A percentile compares a stretch with the other conserved stretches of the same genome.
phyloP scores from a whole-genome alignment of 345 rosid species.

The Aquilaria yunnanensis region DNA sequence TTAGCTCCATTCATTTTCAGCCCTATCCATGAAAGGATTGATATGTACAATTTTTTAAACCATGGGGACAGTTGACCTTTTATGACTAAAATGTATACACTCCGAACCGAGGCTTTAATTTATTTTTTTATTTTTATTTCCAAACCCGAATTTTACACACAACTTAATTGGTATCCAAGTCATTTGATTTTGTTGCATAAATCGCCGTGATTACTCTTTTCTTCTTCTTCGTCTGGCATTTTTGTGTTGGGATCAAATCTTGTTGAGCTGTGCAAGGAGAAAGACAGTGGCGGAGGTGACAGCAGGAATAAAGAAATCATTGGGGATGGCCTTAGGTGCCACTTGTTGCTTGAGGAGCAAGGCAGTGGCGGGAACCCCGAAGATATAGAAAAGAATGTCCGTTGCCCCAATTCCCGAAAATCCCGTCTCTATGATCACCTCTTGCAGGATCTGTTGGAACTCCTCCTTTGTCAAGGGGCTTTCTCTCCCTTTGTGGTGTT shows the following conservation, averaged over 20 bases:
- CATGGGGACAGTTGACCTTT: too few species aligned
- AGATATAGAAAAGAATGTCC: slow-evolving; percentile 51
- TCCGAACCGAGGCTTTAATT: too few species aligned
- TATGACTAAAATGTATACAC: too few species aligned
- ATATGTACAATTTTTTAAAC: too few species aligned
- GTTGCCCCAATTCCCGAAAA: slow-evolving; percentile 71
- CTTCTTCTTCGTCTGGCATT: too few species aligned
- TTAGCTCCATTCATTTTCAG: too few species aligned
- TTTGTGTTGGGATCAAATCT: slow-evolving; percentile 30
- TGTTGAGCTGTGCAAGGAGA: slow-evolving; percentile 66
- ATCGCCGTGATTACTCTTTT: too few species aligned
- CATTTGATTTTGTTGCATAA: too few species aligned
- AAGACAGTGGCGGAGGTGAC: slow-evolving; percentile 76
- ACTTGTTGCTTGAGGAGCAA: slow-evolving; percentile 47
- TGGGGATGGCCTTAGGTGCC: slow-evolving; percentile 37
- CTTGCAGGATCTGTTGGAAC: slow-evolving; percentile 53
- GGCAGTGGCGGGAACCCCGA: slow-evolving; percentile 57
- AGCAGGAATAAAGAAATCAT: slow-evolving; percentile 65
- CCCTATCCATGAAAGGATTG: too few species aligned
- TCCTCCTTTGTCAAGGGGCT: slow-evolving; percentile 39
- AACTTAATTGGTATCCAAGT: too few species aligned
- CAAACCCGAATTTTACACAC: too few species aligned
- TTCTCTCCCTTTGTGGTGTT: slow-evolving; percentile 29
- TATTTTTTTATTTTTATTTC: too few species aligned
- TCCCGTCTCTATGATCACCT: slow-evolving; percentile 44